Percentiles rank a stretch among this genome's conserved stretches.
phyloP scores from a whole-genome alignment of 2,329 filamentous ascomycete species.

The Cadophora sp. region DNA sequence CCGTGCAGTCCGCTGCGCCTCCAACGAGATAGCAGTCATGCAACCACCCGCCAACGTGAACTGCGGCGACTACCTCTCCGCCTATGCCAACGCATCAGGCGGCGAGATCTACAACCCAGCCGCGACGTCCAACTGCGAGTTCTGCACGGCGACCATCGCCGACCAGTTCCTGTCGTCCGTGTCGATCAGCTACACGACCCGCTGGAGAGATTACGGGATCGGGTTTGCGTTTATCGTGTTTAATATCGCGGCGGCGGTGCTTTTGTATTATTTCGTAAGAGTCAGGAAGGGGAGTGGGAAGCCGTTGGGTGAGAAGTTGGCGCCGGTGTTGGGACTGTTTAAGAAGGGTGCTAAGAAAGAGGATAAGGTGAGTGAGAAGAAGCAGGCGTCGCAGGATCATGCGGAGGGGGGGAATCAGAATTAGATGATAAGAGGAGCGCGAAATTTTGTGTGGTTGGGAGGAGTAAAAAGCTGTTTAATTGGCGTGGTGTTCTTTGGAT shows the following conservation, averaged over 20 bases:
- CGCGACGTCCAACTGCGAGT: slow-evolving; percentile 55
- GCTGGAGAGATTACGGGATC: slow-evolving; percentile 73
- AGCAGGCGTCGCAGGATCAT: slow-evolving; percentile 24
- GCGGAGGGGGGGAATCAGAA: slow-evolving; percentile 14
- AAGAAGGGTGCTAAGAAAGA: slow-evolving; percentile 30
- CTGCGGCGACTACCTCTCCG: slow-evolving; percentile 64
- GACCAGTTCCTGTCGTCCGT: slow-evolving; percentile 58
- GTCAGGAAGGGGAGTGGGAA: slow-evolving; percentile 40
- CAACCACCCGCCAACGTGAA: slow-evolving; percentile 61
- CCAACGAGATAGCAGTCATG: slow-evolving; percentile 73
- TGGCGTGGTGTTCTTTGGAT: neutral
- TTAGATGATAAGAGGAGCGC: neutral
- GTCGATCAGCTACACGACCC: slow-evolving; percentile 59
- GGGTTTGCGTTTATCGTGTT: slow-evolving; percentile 64
- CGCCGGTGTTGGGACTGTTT: slow-evolving; percentile 17
- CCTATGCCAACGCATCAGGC: slow-evolving; percentile 56
- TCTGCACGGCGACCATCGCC: slow-evolving; percentile 58
- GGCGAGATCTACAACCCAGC: slow-evolving; percentile 47
- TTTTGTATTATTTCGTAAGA: slow-evolving; percentile 58
- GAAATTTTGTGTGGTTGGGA: neutral
- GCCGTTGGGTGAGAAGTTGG: slow-evolving; percentile 15
- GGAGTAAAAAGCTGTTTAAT: neutral
- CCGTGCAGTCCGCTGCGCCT: slow-evolving; percentile 68
- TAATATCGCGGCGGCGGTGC: slow-evolving; percentile 58
- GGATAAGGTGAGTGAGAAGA: slow-evolving; percentile 33